These are phyloP conservation scores for Microstroma glucosiphilum DNA, from an alignment of 1,284 basidiomycete genomes.

Conservation along the genomic window DNA sequence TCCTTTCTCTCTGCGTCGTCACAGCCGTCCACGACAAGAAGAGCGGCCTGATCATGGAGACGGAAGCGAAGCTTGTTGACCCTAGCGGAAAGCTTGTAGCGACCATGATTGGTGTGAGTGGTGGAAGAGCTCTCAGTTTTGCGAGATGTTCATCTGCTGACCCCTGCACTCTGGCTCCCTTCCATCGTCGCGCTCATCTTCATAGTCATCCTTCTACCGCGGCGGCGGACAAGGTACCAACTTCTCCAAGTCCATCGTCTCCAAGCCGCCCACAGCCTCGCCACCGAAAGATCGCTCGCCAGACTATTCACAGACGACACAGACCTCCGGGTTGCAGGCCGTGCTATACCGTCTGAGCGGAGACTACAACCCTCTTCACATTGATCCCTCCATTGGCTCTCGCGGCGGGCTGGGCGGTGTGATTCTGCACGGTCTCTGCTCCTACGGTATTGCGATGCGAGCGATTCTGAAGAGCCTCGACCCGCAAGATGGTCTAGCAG, in stretches of 20 bases:
- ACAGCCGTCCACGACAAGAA: slow-evolving; percentile 32
- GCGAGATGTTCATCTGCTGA: background rate
- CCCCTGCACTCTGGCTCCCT: background rate
- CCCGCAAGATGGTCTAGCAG: slow-evolving; percentile 25
- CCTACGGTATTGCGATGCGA: slow-evolving; percentile 30
- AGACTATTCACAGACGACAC: slow-evolving; percentile 25
- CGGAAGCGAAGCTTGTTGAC: slow-evolving; percentile 29
- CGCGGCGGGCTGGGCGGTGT: slow-evolving; percentile 34
- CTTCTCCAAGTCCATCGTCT: slow-evolving; percentile 26
- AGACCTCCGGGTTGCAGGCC: slow-evolving; percentile 29
- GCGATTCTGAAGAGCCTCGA: slow-evolving; percentile 34
- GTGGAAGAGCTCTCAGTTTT: background rate
- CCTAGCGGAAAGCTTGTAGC: slow-evolving; percentile 31
- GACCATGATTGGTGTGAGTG: slow-evolving; percentile 29
- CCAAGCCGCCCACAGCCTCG: slow-evolving; percentile 17
- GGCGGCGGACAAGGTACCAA: slow-evolving; percentile 40
- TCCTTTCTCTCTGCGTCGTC: background rate
- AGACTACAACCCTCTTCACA: slow-evolving; percentile 46
- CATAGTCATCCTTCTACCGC: slow-evolving; percentile 30
- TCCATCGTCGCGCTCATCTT: background rate
- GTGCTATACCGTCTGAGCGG: slow-evolving; percentile 46
- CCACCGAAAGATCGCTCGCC: slow-evolving; percentile 19
- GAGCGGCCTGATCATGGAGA: slow-evolving; percentile 38
- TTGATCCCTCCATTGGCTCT: slow-evolving; percentile 34
- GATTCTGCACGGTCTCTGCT: slow-evolving; percentile 45